Conservation (phyloP, 352 stramenopile genomes). For the Globisporangium uncinulatum region DNA sequence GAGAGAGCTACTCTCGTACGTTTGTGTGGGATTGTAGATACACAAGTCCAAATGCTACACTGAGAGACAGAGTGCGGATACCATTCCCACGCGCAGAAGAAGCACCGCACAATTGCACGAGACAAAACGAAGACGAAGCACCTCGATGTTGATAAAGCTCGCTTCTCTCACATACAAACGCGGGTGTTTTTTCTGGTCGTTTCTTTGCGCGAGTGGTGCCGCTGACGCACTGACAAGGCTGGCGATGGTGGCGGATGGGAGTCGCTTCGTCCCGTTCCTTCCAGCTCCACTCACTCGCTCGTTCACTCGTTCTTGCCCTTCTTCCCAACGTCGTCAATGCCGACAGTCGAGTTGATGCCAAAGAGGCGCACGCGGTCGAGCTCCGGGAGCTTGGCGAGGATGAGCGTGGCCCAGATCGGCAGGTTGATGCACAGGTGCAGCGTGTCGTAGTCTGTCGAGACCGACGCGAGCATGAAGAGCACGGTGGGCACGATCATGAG, state of each 20-base stretch:
- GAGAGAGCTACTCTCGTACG: constrained; percentile 4
- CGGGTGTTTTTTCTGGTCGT: neutral
- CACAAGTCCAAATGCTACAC: too few relatives aligned
- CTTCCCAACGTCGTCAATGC: constrained; percentile 87
- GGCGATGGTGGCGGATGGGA: too few relatives aligned
- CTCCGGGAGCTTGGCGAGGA: constrained; percentile 91
- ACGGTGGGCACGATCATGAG: constrained; percentile 92
- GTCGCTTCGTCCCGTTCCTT: constrained; percentile 1
- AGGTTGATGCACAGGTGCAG: constrained; percentile 88
- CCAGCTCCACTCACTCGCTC: neutral
- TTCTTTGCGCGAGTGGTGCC: neutral
- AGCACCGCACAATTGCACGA: neutral
- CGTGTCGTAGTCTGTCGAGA: constrained; percentile 89
- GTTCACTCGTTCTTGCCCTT: constrained; percentile 44
- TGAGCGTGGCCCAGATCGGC: constrained; percentile 86
- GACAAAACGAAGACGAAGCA: neutral
- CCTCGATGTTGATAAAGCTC: neutral
- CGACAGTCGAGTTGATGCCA: constrained; percentile 94
- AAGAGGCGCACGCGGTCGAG: constrained; percentile 95
- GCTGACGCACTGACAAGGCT: neutral
- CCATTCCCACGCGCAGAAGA: too few relatives aligned
- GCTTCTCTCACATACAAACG: neutral
- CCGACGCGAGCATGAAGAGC: constrained; percentile 79
- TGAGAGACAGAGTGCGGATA: too few relatives aligned
- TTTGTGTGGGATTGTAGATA: too few relatives aligned